Conservation (phyloP, 2,329 filamentous ascomycete species). For the Aspergillus proliferans region DNA sequence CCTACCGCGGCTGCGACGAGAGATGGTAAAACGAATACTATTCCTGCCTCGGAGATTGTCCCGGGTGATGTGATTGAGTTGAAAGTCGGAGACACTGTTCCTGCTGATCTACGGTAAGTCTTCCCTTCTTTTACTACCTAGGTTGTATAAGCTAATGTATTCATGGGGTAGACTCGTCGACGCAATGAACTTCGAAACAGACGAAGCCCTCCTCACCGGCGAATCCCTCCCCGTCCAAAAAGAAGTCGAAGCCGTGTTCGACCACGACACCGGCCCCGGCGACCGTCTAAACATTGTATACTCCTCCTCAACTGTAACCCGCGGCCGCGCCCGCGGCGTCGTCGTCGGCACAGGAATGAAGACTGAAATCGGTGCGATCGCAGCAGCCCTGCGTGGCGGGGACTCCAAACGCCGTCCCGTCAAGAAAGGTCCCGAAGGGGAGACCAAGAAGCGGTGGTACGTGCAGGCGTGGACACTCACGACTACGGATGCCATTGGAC, state of each 20-base stretch:
- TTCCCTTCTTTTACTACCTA: neutral
- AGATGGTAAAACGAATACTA: conserved; percentile 49
- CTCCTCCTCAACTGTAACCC: conserved; percentile 56
- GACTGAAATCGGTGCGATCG: conserved; percentile 61
- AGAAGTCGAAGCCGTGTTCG: conserved; percentile 41
- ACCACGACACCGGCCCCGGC: conserved; percentile 50
- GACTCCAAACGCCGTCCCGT: conserved; percentile 48
- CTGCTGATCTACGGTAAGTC: conserved; percentile 53
- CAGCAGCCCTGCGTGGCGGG: conserved; percentile 55
- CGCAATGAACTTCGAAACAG: conserved; percentile 68
- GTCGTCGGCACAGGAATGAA: conserved; percentile 57
- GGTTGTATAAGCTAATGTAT: conserved; percentile 24
- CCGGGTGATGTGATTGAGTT: conserved; percentile 54
- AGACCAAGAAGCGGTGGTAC: conserved; percentile 50
- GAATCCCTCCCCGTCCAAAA: conserved; percentile 57
- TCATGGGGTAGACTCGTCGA: conserved; percentile 40
- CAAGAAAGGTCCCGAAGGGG: conserved; percentile 45
- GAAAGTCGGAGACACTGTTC: conserved; percentile 56
- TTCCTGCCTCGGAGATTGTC: conserved; percentile 55
- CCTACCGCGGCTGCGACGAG: conserved; percentile 54
- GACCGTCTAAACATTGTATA: conserved; percentile 58
- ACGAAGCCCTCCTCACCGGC: conserved; percentile 60
- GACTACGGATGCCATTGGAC: conserved; percentile 52
- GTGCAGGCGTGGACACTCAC: conserved; percentile 48
- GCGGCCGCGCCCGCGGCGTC: conserved; percentile 54